A percentile compares a stretch with the other conserved stretches of the same genome.
These are phyloP conservation scores for Quercus engelmannii DNA, from an alignment of 306 rosid genomes.

Conservation along the genomic window DNA sequence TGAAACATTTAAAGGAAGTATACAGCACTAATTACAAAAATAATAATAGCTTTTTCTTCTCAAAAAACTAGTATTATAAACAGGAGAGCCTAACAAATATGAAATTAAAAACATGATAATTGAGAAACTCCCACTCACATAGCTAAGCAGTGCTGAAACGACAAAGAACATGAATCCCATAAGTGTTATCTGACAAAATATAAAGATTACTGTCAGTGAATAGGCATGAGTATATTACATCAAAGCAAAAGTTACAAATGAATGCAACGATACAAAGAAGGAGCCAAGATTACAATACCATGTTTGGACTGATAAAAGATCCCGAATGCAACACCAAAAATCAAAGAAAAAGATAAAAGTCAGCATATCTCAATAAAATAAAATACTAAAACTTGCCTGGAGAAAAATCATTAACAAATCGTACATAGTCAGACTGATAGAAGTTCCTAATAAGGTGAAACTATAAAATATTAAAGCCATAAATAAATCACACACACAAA, in stretches of 20 bases:
- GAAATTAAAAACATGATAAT: background rate
- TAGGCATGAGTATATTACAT: slow-evolving; percentile 10
- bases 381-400: background rate
- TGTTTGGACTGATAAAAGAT: slow-evolving; percentile 70
- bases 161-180: slow-evolving; percentile 77
- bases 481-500: background rate
- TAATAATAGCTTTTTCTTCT: background rate
- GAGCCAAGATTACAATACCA: slow-evolving; percentile 49
- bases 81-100: background rate
- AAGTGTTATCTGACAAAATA: slow-evolving; percentile 74
- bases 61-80: slow-evolving; percentile 7
- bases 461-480: background rate
- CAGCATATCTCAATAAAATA: slow-evolving; percentile 25
- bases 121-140: slow-evolving; percentile 56
- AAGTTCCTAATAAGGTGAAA: background rate
- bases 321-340: slow-evolving; percentile 21
- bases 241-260: slow-evolving; percentile 12
- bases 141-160: slow-evolving; percentile 81
- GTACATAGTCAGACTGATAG: background rate
- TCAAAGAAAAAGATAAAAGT: slow-evolving; percentile 32
- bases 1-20: background rate
- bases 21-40: background rate
- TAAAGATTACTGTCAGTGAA: slow-evolving; percentile 21
- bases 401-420: background rate
- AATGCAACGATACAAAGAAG: slow-evolving; percentile 17